Conservation (phyloP, 192 early-diverging fungal genomes). For the Rhizophagus clarus region DNA sequence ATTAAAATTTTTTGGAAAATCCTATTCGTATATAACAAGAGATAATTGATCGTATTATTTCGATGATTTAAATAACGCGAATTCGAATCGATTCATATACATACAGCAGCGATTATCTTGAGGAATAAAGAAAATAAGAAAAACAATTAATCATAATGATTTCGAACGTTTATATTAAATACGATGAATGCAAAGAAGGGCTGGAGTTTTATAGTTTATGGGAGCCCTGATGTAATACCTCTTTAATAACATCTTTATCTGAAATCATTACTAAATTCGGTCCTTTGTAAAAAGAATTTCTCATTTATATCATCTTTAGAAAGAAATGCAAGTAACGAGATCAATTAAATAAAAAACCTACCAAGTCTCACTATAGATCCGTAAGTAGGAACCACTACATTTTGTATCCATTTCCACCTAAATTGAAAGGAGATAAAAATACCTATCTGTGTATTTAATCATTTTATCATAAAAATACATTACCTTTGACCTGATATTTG, state of each 20-base stretch:
- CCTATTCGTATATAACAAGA: not conserved
- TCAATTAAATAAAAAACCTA: not conserved
- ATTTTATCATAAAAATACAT: too few species aligned
- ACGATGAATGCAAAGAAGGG: not conserved
- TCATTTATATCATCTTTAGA: not conserved
- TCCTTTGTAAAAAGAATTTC: not conserved
- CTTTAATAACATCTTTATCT: conserved; percentile 14
- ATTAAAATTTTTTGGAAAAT: not conserved
- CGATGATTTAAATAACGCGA: too few species aligned
- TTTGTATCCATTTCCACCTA: conserved; percentile 18
- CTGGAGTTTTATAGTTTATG: too few species aligned
- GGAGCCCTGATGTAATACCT: not conserved
- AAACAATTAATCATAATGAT: not conserved
- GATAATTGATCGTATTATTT: not conserved
- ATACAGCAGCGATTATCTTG: too few species aligned
- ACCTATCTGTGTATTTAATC: too few species aligned
- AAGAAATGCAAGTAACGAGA: too few species aligned
- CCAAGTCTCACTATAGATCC: conserved; percentile 9
- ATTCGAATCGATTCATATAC: too few species aligned
- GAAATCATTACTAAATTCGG: not conserved
- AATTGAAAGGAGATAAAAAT: not conserved
- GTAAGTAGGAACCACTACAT: conserved; percentile 21
- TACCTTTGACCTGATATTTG: conserved; percentile 7
- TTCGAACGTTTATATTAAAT: not conserved
- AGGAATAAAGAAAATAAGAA: too few species aligned